Percentiles rank a stretch among this genome's conserved stretches.
Conservation (phyloP, 495 filamentous ascomycete species). For the Evernia prunastri region DNA sequence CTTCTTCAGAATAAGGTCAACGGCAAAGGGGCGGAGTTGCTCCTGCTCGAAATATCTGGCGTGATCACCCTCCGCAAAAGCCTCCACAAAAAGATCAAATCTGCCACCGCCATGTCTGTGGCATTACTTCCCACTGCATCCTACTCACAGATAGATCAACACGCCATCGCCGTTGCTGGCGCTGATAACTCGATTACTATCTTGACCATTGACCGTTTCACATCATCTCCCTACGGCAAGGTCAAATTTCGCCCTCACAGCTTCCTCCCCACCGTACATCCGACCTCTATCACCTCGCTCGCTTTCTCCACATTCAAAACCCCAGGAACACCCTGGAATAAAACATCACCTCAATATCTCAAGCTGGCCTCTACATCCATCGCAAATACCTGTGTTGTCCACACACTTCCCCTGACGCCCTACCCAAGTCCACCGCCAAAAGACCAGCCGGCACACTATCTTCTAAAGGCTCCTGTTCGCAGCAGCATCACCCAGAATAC, state of each 20-base stretch:
- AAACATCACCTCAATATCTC: conserved; percentile 52
- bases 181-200: conserved; percentile 76
- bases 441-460: conserved; percentile 48
- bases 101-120: conserved; percentile 69
- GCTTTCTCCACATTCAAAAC: conserved; percentile 66
- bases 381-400: conserved; percentile 77
- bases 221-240: conserved; percentile 39
- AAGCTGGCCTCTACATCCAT: conserved; percentile 82
- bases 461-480: conserved; percentile 52
- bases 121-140: conserved; percentile 53
- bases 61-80: conserved; percentile 46
- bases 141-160: conserved; percentile 56
- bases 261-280: conserved; percentile 66
- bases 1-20: conserved; percentile 48
- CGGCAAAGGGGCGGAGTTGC: conserved; percentile 59
- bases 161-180: conserved; percentile 73
- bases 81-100: conserved; percentile 52
- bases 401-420: conserved; percentile 68
- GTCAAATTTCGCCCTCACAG: conserved; percentile 54
- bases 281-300: conserved; percentile 77
- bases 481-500: conserved; percentile 39
- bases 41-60: conserved; percentile 52
- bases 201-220: conserved; percentile 59
- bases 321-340: conserved; percentile 43
- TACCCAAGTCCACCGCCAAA: conserved; percentile 38